Evolutionary conservation across 805 yeast genomes (phyloP).

Genomic region (Cyberlindnera americana): DNA sequence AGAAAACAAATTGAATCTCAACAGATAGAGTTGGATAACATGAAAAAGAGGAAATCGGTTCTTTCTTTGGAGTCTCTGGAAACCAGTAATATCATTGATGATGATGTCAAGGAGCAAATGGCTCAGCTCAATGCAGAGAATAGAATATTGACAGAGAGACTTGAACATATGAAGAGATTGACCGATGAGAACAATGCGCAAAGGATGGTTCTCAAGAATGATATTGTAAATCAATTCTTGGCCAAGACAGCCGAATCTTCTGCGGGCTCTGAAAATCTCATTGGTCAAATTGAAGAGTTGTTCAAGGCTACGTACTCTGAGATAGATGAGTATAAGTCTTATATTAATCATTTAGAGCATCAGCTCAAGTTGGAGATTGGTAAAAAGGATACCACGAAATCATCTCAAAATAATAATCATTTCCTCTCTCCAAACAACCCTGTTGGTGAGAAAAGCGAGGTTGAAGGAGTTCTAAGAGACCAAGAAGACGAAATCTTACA

Average conservation of each 20-base stretch:
- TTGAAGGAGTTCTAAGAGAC: conserved; percentile 41
- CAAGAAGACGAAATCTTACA: conserved; percentile 68
- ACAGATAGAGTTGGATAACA: conserved; percentile 44
- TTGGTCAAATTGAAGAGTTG: conserved; percentile 43
- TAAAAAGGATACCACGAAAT: not conserved
- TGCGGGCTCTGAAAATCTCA: conserved; percentile 38
- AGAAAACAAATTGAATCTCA: conserved; percentile 59
- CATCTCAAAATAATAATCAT: not conserved
- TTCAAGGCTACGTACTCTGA: conserved; percentile 45
- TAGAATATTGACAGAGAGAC: conserved; percentile 56
- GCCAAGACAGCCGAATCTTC: conserved; percentile 26
- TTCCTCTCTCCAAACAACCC: conserved; percentile 15
- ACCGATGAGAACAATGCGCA: conserved; percentile 58
- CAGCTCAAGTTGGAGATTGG: conserved; percentile 36
- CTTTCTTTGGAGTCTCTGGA: conserved; percentile 7
- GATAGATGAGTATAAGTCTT: conserved; percentile 56
- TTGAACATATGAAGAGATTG: conserved; percentile 66
- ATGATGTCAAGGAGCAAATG: conserved; percentile 30
- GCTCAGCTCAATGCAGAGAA: conserved; percentile 59
- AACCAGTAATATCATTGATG: conserved; percentile 6
- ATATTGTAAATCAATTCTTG: conserved; percentile 57
- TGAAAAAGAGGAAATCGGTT: conserved; percentile 26
- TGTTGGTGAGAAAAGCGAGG: conserved; percentile 16
- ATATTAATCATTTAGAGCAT: conserved; percentile 55
- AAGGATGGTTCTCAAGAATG: conserved; percentile 51